Evolutionary conservation across 495 filamentous ascomycete genomes (phyloP).

Genomic region (Penicillium maclennaniae): DNA sequence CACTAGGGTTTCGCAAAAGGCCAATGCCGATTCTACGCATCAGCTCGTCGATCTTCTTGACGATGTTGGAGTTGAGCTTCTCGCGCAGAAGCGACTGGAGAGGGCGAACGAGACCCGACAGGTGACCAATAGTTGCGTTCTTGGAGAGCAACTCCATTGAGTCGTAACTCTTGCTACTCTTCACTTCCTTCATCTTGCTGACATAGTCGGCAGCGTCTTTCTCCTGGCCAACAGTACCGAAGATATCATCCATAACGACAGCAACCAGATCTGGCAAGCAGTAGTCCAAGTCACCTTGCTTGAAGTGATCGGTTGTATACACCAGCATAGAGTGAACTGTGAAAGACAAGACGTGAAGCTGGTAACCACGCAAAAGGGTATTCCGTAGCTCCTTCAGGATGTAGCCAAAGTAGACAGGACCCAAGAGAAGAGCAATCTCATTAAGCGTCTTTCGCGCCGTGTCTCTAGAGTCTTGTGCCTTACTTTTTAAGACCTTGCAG

Average conservation of each 20-base stretch:
- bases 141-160: slow-evolving; percentile 92
- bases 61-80: slow-evolving; percentile 72
- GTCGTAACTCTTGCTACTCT: slow-evolving; percentile 94
- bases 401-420: slow-evolving; percentile 79
- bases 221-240: slow-evolving; percentile 91
- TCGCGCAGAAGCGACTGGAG: slow-evolving; percentile 73
- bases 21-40: slow-evolving; percentile 79
- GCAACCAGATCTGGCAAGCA: slow-evolving; percentile 72
- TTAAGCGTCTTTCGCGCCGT: slow-evolving; percentile 83
- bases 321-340: slow-evolving; percentile 92
- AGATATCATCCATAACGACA: slow-evolving; percentile 96
- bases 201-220: slow-evolving; percentile 96
- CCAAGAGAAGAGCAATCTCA: slow-evolving; percentile 73
- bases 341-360: slow-evolving; percentile 92
- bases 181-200: slow-evolving; percentile 95
- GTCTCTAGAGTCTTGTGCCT: slow-evolving; percentile 82
- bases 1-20: slow-evolving; percentile 71
- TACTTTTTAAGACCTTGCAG: slow-evolving; percentile 85
- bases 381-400: slow-evolving; percentile 87
- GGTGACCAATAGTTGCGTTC: slow-evolving; percentile 65
- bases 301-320: slow-evolving; percentile 64
- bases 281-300: slow-evolving; percentile 83
- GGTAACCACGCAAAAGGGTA: slow-evolving; percentile 77
- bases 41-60: slow-evolving; percentile 86
- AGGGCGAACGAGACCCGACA: slow-evolving; percentile 73